Base-by-base conservation (phyloP, 495 filamentous ascomycete genomes). In the Chlorociboria aeruginascens region DNA sequence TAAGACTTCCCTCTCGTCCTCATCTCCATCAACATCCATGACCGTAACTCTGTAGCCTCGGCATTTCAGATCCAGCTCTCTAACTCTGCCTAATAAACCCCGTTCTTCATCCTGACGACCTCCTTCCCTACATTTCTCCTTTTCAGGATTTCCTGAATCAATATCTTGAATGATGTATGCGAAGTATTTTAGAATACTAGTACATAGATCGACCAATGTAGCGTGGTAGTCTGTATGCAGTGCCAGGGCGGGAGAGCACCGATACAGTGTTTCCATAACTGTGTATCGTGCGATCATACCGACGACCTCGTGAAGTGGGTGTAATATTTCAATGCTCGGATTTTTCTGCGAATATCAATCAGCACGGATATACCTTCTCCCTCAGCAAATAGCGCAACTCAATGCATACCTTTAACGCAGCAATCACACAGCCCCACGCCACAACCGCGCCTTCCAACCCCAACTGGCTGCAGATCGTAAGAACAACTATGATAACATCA, bases 251-350 rank as follows among this genome's bases (percentile, higher is more conserved):
- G 30, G 47, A 50, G 7, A 10, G 38, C 48, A 43, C 1, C 44
- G 45, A 30, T 48, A 55, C 4, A 55, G 44, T 13, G 51, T 55
- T 28, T 55, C 49, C 53, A 55, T 55, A 16, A 55, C 53, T 3
- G 49, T 44, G 40, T 55, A 55, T 1, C 53, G 44, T 3, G 53
- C 53, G 2, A 55, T 42, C 9, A 49, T 34, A 8, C 17, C 44
- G 4, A 40, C 40, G 30, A 55, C 17, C 0, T 45, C 41, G n/a
- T 33, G 43, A 9, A 51, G 31, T 3, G 48, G 39, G 20, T 11
- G 3, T 32, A 46, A 47, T 7, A 37, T 34, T 12, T 28, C 1
- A 9, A 17, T 14, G 2, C 10, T 30, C 14, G 8, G 28, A 32
- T 13, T 14, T 20, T 3, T 33, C 3, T 14, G 32, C 13, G 17